A percentile compares a stretch with the other conserved stretches of the same genome.
Evolutionary conservation across 257 asterid species (phyloP).

Genomic region (Misopates orontium): DNA sequence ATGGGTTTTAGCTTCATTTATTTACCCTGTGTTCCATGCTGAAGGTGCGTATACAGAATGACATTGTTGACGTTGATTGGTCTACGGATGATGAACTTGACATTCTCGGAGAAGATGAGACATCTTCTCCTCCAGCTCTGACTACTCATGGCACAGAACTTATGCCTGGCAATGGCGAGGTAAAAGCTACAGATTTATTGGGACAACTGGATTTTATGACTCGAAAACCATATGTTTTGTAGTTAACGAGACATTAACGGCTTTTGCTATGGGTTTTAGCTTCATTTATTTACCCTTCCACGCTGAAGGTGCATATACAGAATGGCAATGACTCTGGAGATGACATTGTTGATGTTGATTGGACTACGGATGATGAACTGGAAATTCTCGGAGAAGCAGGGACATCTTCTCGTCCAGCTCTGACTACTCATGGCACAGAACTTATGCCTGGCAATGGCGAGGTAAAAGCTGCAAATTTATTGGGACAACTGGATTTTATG

Average conservation of each 20-base stretch:
- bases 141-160: slow-evolving; percentile 15
- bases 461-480: background rate
- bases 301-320: slow-evolving; percentile 22
- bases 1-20: slow-evolving; percentile 4
- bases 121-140: slow-evolving; percentile 28
- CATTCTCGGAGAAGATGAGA: slow-evolving; percentile 20
- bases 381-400: slow-evolving; percentile 31
- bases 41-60: slow-evolving; percentile 28
- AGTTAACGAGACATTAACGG: background rate
- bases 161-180: background rate
- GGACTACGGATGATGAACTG: slow-evolving; percentile 57
- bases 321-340: too few species aligned
- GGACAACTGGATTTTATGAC: slow-evolving; percentile 2
- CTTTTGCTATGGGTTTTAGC: slow-evolving; percentile 2
- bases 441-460: background rate
- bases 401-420: slow-evolving; percentile 29
- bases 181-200: background rate
- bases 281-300: background rate
- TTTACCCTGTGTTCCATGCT: slow-evolving; percentile 7
- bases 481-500: slow-evolving; percentile 1
- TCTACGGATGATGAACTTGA: slow-evolving; percentile 54
- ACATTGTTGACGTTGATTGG: slow-evolving; percentile 42
- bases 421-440: slow-evolving; percentile 15
- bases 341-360: slow-evolving; percentile 35
- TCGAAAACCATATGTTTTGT: background rate